phyloP scores from a whole-genome alignment of 352 stramenopile genomes.

The Phytophthora agathidicida region DNA sequence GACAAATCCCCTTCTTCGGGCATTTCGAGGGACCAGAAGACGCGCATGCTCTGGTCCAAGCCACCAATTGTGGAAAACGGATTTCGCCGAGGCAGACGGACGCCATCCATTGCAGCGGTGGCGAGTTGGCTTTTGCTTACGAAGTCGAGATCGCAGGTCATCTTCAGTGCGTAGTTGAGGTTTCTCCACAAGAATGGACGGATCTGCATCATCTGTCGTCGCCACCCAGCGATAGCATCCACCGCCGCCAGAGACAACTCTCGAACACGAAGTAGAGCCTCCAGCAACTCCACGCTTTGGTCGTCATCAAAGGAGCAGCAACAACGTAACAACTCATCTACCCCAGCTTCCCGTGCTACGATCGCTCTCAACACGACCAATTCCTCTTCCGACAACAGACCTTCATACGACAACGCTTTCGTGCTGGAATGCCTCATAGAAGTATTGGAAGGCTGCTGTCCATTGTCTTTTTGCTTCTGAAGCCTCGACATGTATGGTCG shows the following conservation, averaged over 20 bases:
- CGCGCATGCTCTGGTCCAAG: slow-evolving; percentile 65
- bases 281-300: slow-evolving; percentile 47
- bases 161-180: slow-evolving; percentile 73
- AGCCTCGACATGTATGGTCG: slow-evolving; percentile 21
- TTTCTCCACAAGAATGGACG: slow-evolving; percentile 66
- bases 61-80: slow-evolving; percentile 77
- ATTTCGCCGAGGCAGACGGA: slow-evolving; percentile 62
- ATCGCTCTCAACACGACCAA: slow-evolving; percentile 69
- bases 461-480: slow-evolving; percentile 7
- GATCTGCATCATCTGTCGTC: slow-evolving; percentile 61
- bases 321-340: slow-evolving; percentile 55
- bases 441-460: slow-evolving; percentile 1
- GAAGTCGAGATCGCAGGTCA: slow-evolving; percentile 75
- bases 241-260: slow-evolving; percentile 55
- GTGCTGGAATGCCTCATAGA: slow-evolving; percentile 17
- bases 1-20: slow-evolving; percentile 59
- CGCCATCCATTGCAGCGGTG: slow-evolving; percentile 57
- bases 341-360: slow-evolving; percentile 57
- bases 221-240: slow-evolving; percentile 65
- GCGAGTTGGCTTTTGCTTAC: slow-evolving; percentile 69
- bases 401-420: slow-evolving; percentile 62
- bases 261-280: slow-evolving; percentile 55
- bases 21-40: slow-evolving; percentile 60
- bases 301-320: slow-evolving; percentile 64
- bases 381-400: slow-evolving; percentile 63